Evolutionary conservation across 371 early-diverging fungal genomes (phyloP).

Genomic region (Rhizopus arrhizus): DNA sequence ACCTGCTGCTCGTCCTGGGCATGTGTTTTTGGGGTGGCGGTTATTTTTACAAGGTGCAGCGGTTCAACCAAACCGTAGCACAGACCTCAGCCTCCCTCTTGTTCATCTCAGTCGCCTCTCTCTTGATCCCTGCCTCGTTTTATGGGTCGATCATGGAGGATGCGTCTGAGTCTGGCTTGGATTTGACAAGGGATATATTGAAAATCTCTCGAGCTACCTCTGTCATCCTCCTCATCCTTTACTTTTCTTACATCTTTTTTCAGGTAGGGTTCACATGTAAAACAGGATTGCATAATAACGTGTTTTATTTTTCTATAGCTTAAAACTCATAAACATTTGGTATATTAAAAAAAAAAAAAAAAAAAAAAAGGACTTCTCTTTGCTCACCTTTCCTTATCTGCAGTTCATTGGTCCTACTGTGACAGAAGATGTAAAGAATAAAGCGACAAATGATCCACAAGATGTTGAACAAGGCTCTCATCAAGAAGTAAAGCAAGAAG

Average conservation of each 20-base stretch:
- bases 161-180: background rate
- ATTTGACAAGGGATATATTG: conserved; percentile 45
- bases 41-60: conserved; percentile 63
- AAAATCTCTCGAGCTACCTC: conserved; percentile 72
- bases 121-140: conserved; percentile 83
- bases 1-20: conserved; percentile 76
- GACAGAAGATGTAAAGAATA: conserved; percentile 1
- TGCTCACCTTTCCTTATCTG: background rate
- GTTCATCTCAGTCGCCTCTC: conserved; percentile 72
- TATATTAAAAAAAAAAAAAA: conserved; percentile 21
- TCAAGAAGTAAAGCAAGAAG: conserved; percentile 35
- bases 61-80: conserved; percentile 76
- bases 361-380: background rate
- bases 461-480: conserved; percentile 33
- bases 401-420: conserved; percentile 25
- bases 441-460: background rate
- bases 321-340: conserved; percentile 68
- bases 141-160: conserved; percentile 40
- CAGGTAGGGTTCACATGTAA: conserved; percentile 44
- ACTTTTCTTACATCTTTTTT: conserved; percentile 75
- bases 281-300: background rate
- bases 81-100: conserved; percentile 78
- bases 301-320: conserved; percentile 38
- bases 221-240: conserved; percentile 72
- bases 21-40: conserved; percentile 85